phyloP scores from a whole-genome alignment of 1,284 basidiomycete species.

The Marasmius sp. region DNA sequence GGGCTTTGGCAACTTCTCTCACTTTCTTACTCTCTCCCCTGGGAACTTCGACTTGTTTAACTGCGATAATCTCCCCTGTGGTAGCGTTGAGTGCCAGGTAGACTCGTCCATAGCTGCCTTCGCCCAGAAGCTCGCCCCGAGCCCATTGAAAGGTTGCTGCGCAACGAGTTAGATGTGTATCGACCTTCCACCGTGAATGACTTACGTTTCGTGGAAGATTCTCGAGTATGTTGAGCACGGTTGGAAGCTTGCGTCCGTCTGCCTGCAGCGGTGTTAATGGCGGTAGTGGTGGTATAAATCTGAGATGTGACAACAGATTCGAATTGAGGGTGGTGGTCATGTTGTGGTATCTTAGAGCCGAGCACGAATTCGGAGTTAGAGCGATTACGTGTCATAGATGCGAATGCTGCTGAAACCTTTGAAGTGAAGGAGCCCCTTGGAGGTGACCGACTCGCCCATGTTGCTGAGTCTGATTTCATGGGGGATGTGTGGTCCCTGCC shows the following conservation, averaged over 20 bases:
- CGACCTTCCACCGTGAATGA: too few species aligned
- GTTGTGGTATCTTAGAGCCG: too few species aligned
- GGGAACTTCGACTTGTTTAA: constrained; percentile 79
- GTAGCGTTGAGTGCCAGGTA: constrained; percentile 76
- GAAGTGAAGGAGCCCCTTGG: background rate
- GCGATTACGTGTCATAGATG: background rate
- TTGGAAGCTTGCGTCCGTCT: too few species aligned
- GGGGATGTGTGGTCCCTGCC: too few species aligned
- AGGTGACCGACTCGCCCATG: background rate
- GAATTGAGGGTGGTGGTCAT: too few species aligned
- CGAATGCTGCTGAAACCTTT: background rate
- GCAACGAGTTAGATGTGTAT: background rate
- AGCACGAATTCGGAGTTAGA: background rate
- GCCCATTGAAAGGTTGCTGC: constrained; percentile 59
- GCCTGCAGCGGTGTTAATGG: too few species aligned
- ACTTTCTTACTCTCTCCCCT: constrained; percentile 53
- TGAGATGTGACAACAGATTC: too few species aligned
- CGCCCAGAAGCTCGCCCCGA: constrained; percentile 75
- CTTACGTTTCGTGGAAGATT: constrained; percentile 1
- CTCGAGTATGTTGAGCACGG: background rate
- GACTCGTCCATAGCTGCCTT: constrained; percentile 74
- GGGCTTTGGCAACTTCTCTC: constrained; percentile 55
- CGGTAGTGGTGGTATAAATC: too few species aligned
- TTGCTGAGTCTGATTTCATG: background rate
- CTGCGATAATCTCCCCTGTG: constrained; percentile 79